Base-by-base conservation (phyloP, 2,329 filamentous ascomycete species). In the Emydomyces testavorans region DNA sequence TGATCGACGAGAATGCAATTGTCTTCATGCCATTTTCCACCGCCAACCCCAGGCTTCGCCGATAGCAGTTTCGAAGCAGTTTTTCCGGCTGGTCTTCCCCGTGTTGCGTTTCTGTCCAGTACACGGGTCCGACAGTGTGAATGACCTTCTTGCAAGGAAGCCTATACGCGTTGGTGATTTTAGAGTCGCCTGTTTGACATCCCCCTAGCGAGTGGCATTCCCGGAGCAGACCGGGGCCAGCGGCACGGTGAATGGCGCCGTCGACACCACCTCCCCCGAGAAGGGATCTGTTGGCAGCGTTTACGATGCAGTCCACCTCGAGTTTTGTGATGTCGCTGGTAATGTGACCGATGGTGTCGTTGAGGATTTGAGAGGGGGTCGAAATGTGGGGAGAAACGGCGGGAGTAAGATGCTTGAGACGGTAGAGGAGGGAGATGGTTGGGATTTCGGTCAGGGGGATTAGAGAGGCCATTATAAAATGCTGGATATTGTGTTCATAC, bases 261-360 rank as follows among this genome's bases (percentile, higher is more conserved):
- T 89, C 83, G 13, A 96, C 88, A 29, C 92, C 92, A n/a, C 88
- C 87, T 46, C 92, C 92, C 47, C 89, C 88, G 0, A 84, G 73
- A 0, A 96, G 77, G 1, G 74, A 75, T 7, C 66, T 68, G 64
- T 96, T 96, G 37, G 92, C 90, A 1, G 92, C 90, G 63, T 96
- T 96, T 63, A 96, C 89, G 56, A 95, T 92, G 54, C 83, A 83
- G 60, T 88, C 85, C 38, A 88, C 75, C 26, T 74, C 63, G 3
- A 96, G 77, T 11, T 73, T 79, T 11, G 89, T 95, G 64, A 96
- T 93, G 64, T 94, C 87, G 56, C 79, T 78, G 49, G 78, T 76
- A 54, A 87, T 73, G 31, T 90, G 69, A 38, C 77, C 78, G 57
- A 95, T 74, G n/a, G 77, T 80, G 60, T 78, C 67, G 69, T 93